Conservation (phyloP, 495 filamentous ascomycete species). For the Mycothermus thermophilus region DNA sequence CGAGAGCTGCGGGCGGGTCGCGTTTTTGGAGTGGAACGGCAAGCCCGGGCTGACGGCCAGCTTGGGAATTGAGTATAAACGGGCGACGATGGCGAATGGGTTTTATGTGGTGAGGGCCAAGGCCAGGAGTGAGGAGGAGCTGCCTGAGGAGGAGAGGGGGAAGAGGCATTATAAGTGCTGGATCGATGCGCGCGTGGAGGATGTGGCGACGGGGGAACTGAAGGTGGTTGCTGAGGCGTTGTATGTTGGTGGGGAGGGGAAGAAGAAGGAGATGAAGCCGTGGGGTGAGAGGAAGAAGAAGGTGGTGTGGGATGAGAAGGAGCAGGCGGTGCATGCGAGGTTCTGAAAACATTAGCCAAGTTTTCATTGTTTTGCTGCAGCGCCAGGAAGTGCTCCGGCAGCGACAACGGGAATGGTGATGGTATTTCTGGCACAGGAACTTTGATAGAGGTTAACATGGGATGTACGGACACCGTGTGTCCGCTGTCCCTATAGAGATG, state of each 20-base stretch:
- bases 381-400: too few relatives aligned
- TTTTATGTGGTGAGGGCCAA: conserved; percentile 52
- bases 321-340: background rate
- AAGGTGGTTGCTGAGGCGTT: conserved; percentile 45
- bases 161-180: conserved; percentile 45
- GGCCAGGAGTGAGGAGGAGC: conserved; percentile 20
- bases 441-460: too few relatives aligned
- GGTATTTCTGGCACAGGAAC: too few relatives aligned
- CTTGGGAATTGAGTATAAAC: conserved; percentile 49
- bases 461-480: too few relatives aligned
- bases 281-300: background rate
- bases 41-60: conserved; percentile 47
- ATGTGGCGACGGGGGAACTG: conserved; percentile 26
- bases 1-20: conserved; percentile 45
- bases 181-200: conserved; percentile 41
- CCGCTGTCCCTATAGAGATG: too few relatives aligned
- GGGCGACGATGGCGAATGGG: conserved; percentile 39
- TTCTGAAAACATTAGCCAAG: too few relatives aligned
- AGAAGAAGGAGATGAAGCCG: background rate
- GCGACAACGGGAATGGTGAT: too few relatives aligned
- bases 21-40: conserved; percentile 30
- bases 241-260: conserved; percentile 36
- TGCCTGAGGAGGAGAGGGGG: conserved; percentile 15
- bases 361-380: too few relatives aligned
- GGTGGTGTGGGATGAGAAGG: background rate